phyloP scores from a whole-genome alignment of 2,329 filamentous ascomycete genomes.

The Colletotrichum gloeosporioides region DNA sequence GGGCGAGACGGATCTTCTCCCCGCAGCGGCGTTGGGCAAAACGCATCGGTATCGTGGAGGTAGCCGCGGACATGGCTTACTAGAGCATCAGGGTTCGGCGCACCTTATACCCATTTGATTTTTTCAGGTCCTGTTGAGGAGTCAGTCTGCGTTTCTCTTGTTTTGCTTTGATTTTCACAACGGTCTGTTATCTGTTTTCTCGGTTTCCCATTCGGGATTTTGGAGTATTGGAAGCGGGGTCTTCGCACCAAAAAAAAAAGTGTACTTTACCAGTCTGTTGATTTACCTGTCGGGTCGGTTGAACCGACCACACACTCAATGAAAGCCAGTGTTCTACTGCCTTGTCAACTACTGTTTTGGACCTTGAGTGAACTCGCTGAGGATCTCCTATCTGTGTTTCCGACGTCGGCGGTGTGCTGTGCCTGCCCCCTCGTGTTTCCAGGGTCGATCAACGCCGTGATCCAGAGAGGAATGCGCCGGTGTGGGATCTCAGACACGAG shows the following conservation, averaged over 20 bases:
- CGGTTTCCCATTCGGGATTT: neutral
- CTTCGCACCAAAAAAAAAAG: neutral
- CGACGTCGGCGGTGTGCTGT: neutral
- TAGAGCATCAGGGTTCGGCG: constrained; percentile 3
- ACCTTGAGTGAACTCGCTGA: neutral
- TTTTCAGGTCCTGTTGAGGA: neutral
- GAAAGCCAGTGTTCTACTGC: neutral
- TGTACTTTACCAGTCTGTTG: neutral
- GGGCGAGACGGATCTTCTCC: neutral
- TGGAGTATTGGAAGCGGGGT: neutral
- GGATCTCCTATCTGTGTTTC: neutral
- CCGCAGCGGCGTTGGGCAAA: neutral
- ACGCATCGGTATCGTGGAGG: neutral
- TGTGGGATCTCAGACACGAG: neutral
- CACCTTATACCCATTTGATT: constrained; percentile 21
- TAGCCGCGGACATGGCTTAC: neutral
- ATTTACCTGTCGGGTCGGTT: neutral
- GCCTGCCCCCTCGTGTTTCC: neutral
- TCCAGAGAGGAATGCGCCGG: neutral
- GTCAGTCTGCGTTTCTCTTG: neutral
- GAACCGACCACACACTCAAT: neutral
- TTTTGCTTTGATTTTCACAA: neutral
- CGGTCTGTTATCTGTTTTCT: neutral
- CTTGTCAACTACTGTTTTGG: neutral
- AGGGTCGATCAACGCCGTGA: neutral